A percentile compares a stretch with the other conserved stretches of the same genome.
phyloP scores from a whole-genome alignment of 2,329 filamentous ascomycete genomes.

The Paracoccidioides lutzii region DNA sequence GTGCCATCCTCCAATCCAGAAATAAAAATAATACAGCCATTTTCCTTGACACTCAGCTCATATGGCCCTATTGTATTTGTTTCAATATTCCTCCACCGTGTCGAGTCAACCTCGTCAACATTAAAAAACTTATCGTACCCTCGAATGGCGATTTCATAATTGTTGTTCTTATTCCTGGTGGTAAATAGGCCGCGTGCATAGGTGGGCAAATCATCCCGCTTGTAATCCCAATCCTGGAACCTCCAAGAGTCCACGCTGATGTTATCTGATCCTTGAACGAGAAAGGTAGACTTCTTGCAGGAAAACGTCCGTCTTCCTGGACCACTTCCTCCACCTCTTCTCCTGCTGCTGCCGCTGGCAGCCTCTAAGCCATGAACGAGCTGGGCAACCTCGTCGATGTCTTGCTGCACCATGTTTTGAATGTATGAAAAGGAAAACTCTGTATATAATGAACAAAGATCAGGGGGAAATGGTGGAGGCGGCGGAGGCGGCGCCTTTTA shows the following conservation, averaged over 20 bases:
- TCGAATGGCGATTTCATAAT: slow-evolving; percentile 66
- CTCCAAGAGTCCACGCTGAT: slow-evolving; percentile 80
- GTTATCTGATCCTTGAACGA: slow-evolving; percentile 50
- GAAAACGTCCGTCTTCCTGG: slow-evolving; percentile 48
- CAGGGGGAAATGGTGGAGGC: not conserved
- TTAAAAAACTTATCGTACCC: slow-evolving; percentile 99
- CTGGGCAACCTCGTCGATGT: slow-evolving; percentile 51
- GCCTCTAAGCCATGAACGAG: slow-evolving; percentile 54
- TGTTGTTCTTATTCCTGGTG: slow-evolving; percentile 50
- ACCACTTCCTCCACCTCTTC: slow-evolving; percentile 26
- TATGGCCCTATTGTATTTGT: slow-evolving; percentile 71
- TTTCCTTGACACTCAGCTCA: slow-evolving; percentile 93
- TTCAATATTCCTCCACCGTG: slow-evolving; percentile 70
- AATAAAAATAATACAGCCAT: slow-evolving; percentile 98
- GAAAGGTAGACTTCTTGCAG: slow-evolving; percentile 69
- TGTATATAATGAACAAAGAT: not conserved
- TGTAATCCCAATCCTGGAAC: slow-evolving; percentile 93
- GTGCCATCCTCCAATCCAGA: slow-evolving; percentile 80
- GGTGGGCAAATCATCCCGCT: slow-evolving; percentile 69
- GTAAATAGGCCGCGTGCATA: slow-evolving; percentile 93
- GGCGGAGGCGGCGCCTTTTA: not conserved
- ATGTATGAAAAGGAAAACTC: not conserved
- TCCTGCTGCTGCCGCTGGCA: slow-evolving; percentile 32
- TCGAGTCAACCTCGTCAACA: slow-evolving; percentile 64
- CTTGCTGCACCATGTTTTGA: slow-evolving; percentile 50